phyloP scores from a whole-genome alignment of 2,329 filamentous ascomycete genomes.

The Cryphonectria radicalis region DNA sequence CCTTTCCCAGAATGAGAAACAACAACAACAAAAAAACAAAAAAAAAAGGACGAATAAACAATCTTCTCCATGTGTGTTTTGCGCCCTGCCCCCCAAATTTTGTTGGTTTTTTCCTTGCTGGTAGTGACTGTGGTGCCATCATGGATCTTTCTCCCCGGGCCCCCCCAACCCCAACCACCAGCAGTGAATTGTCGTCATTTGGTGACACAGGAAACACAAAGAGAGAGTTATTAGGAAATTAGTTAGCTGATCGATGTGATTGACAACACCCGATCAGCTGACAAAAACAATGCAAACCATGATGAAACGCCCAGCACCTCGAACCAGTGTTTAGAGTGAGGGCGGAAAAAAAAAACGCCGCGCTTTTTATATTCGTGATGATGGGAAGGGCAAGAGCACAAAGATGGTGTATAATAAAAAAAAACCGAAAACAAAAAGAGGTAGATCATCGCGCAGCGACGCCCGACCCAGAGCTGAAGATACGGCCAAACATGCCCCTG shows the following conservation, averaged over 20 bases:
- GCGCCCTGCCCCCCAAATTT: no score
- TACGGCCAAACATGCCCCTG: slow-evolving; percentile 57
- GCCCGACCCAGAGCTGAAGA: slow-evolving; percentile 49
- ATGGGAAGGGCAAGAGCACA: neutral
- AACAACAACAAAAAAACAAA: neutral
- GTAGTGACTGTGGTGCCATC: no score
- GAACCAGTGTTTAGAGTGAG: neutral
- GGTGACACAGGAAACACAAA: no score
- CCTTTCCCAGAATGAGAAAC: neutral
- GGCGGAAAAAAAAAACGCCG: neutral
- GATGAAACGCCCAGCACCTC: neutral
- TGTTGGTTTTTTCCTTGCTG: no score
- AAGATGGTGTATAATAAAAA: no score
- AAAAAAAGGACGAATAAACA: neutral
- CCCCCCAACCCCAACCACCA: no score
- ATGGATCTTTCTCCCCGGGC: no score
- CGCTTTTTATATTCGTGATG: slow-evolving; percentile 7
- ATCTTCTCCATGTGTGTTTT: neutral
- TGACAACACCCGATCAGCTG: neutral
- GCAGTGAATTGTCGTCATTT: no score
- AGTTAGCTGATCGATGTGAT: neutral
- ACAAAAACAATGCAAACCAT: neutral
- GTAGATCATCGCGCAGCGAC: slow-evolving; percentile 43
- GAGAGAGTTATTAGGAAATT: neutral
- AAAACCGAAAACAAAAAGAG: neutral